Evolutionary conservation across 257 asterid genomes (phyloP), one percentile per base, ranked within the genome.

Genomic region (Cruciata laevipes): DNA sequence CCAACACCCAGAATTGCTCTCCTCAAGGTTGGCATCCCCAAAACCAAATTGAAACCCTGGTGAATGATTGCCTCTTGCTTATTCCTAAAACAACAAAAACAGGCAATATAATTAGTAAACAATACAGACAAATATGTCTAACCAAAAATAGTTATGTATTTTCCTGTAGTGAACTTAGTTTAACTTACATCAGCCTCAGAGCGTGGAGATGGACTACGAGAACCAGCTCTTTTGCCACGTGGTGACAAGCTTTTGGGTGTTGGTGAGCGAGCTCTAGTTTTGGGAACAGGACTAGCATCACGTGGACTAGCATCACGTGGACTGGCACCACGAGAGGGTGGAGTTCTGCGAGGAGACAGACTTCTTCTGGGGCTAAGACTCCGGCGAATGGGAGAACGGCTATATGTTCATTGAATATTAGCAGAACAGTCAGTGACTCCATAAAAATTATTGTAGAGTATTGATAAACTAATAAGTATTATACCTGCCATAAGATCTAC

Each of bases 401-500:
- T 90, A 53, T 3, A 79, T 1, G n/a, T 12, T 65, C 52, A 6
- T 24, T n/a, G 40, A 59, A 31, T 20, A 21, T 47, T 0, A 63
- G 62, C 24, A 67, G 72, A 71, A 17, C 9, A n/a, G 4, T 21
- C 6, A 65, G 40, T 13, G n/a, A 16, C 20, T 24, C 32, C 20
- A 3, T 7, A 9, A 40, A 23, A 16, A 32, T 25, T 61, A n/a
- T 12, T 3, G 21, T 7, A 18, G 24, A 18, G 24, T 16, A 11
- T 27, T 32, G 30, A 35, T 21, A 47, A 42, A 47, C 20, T 5
- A 30, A 21, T 5, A 30, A 12, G 1, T 10, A 65, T 18, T 18
- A n/a, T 82, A 94, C 97, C 96, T 90, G 70, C 74, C 92, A 78
- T 83, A 71, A 70, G 97, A 94, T 58, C 77, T 89, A 70, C 96